These are phyloP conservation scores for Colletotrichum camelliae DNA, from an alignment of 2,329 filamentous ascomycete species.

Conservation along the genomic window DNA sequence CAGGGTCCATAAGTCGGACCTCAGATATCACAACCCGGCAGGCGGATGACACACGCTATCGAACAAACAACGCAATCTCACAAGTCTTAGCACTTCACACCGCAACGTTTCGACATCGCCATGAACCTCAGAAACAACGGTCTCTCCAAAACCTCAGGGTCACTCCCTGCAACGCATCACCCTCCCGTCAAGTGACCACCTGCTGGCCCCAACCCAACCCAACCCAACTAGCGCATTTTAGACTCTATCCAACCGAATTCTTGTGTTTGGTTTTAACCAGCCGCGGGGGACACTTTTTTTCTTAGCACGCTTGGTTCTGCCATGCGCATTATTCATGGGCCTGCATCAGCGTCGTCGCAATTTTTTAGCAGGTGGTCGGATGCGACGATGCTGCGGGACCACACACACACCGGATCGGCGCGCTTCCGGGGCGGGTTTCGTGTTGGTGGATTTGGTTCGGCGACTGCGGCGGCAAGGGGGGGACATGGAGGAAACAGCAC, in stretches of 20 bases:
- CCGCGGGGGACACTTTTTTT: not conserved
- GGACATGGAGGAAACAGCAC: not conserved
- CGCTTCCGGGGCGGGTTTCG: conserved; percentile 12
- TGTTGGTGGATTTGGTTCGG: not conserved
- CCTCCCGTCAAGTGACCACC: not conserved
- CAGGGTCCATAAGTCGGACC: not conserved
- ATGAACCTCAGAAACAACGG: not conserved
- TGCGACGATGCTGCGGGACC: not conserved
- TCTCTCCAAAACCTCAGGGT: not conserved
- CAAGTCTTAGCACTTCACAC: not conserved
- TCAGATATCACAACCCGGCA: not conserved
- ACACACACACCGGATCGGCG: conserved; percentile 4
- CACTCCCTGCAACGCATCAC: not conserved
- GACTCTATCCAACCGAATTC: not conserved
- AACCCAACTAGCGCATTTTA: not conserved
- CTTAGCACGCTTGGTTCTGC: not conserved
- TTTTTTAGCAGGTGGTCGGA: not conserved
- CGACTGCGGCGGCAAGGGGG: not conserved
- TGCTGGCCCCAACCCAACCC: not conserved
- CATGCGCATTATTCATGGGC: conserved; percentile 5
- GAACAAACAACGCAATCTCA: not conserved
- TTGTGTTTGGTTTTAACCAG: not conserved
- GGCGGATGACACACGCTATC: not conserved
- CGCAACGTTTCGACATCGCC: not conserved
- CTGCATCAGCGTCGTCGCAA: not conserved